These are phyloP conservation scores for Collybiopsis luxurians DNA, from an alignment of 768 basidiomycete species.

Conservation along the genomic window DNA sequence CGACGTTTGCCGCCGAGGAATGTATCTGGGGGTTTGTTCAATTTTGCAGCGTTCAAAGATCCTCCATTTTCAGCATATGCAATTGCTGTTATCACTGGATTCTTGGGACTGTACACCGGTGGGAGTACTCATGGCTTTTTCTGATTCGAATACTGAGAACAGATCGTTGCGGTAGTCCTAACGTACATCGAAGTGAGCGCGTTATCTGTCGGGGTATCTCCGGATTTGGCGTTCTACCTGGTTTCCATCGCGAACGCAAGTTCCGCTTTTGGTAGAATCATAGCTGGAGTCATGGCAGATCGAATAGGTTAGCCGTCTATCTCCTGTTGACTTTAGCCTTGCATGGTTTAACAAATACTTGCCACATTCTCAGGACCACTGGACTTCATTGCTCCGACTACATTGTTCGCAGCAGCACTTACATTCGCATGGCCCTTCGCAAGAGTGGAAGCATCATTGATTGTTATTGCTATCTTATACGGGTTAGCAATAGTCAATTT, in stretches of 20 bases:
- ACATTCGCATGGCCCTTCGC: constrained; percentile 75
- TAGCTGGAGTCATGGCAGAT: constrained; percentile 53
- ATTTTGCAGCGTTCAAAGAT: constrained; percentile 48
- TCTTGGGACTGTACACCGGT: constrained; percentile 72
- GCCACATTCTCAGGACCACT: constrained; percentile 46
- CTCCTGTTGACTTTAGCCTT: constrained; percentile 44
- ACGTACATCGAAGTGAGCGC: constrained; percentile 58
- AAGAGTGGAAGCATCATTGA: constrained; percentile 36
- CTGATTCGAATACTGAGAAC: too few species aligned
- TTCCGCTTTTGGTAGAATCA: constrained; percentile 47
- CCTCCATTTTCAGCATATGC: constrained; percentile 57
- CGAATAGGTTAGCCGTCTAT: constrained; percentile 46
- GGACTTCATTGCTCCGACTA: constrained; percentile 68
- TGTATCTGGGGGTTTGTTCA: constrained; percentile 56
- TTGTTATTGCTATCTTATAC: constrained; percentile 1
- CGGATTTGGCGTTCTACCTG: constrained; percentile 37
- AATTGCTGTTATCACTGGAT: constrained; percentile 48
- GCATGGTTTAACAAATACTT: constrained; percentile 21
- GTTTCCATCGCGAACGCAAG: constrained; percentile 46
- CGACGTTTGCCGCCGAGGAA: constrained; percentile 57
- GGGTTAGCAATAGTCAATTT: constrained; percentile 22
- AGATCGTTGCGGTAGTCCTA: constrained; percentile 20
- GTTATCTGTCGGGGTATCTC: constrained; percentile 29
- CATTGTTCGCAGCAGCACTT: constrained; percentile 49
- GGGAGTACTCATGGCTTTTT: constrained; percentile 34